Conservation (phyloP, 805 yeast genomes). For the Alloascoidea africana region DNA sequence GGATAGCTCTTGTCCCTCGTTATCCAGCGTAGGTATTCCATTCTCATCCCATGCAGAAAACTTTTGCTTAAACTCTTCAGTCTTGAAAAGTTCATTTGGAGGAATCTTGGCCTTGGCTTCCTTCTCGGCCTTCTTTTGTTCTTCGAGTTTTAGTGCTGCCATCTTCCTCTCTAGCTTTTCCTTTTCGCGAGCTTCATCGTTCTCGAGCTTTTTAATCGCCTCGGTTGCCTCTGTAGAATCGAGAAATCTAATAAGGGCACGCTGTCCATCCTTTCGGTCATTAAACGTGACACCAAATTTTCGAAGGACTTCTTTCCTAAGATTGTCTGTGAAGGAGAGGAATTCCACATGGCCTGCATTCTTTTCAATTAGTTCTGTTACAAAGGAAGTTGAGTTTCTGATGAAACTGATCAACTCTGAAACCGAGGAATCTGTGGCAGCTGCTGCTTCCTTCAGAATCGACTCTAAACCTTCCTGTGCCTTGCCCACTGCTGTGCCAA, state of each 20-base stretch:
- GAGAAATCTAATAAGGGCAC: slow-evolving; percentile 77
- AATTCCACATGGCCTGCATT: slow-evolving; percentile 22
- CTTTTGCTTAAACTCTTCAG: slow-evolving; percentile 36
- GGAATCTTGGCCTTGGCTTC: slow-evolving; percentile 58
- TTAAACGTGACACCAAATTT: slow-evolving; percentile 74
- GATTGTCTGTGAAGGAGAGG: slow-evolving; percentile 54
- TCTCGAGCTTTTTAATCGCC: slow-evolving; percentile 37
- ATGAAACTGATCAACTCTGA: no score
- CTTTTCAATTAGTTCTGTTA: neutral
- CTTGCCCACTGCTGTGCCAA: no score
- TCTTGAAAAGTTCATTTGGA: slow-evolving; percentile 64
- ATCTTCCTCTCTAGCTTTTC: slow-evolving; percentile 44
- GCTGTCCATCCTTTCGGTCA: slow-evolving; percentile 64
- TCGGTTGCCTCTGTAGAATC: slow-evolving; percentile 54
- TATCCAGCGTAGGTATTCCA: slow-evolving; percentile 71
- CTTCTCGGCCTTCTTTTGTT: slow-evolving; percentile 36
- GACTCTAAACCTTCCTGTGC: no score
- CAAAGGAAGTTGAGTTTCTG: no score
- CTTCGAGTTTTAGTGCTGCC: slow-evolving; percentile 17
- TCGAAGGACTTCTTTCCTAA: slow-evolving; percentile 60
- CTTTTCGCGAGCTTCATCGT: slow-evolving; percentile 35
- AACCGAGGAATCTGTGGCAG: no score
- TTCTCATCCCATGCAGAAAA: slow-evolving; percentile 71
- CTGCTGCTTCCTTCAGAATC: no score
- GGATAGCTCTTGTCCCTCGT: slow-evolving; percentile 67